Conservation (phyloP, 2,329 filamentous ascomycete species). For the Leptographium lundbergii region DNA sequence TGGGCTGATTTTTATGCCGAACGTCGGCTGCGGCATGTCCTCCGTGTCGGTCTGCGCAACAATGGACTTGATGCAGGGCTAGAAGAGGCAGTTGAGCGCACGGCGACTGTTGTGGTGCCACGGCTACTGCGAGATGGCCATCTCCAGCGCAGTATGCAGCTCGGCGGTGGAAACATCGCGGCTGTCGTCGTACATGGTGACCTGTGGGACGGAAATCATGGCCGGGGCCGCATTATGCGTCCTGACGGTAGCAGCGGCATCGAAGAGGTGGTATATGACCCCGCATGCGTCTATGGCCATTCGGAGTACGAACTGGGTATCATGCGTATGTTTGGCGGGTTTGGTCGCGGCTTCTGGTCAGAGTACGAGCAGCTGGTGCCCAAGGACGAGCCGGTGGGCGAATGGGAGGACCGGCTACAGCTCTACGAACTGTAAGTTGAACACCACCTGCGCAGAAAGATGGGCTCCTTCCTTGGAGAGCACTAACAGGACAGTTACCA, state of each 20-base stretch:
- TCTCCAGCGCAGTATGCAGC: slow-evolving; percentile 24
- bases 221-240: slow-evolving; percentile 45
- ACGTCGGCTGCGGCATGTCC: slow-evolving; percentile 55
- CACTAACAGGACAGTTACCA: slow-evolving; percentile 50
- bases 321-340: slow-evolving; percentile 95
- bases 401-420: slow-evolving; percentile 72
- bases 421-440: slow-evolving; percentile 68
- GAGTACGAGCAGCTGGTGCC: slow-evolving; percentile 67
- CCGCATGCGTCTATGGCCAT: slow-evolving; percentile 71
- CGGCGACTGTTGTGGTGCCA: slow-evolving; percentile 55
- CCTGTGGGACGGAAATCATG: slow-evolving; percentile 83
- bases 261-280: slow-evolving; percentile 74
- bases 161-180: slow-evolving; percentile 34
- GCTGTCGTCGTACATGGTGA: slow-evolving; percentile 85
- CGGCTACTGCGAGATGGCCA: slow-evolving; percentile 57
- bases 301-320: slow-evolving; percentile 86
- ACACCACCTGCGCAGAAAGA: neutral
- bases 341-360: slow-evolving; percentile 55
- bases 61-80: slow-evolving; percentile 56
- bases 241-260: neutral
- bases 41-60: slow-evolving; percentile 40
- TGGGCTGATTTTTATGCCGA: slow-evolving; percentile 85
- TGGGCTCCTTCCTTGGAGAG: neutral
- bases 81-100: slow-evolving; percentile 48
- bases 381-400: slow-evolving; percentile 65